These are phyloP conservation scores for Arthrobotrys sinensis DNA, from an alignment of 2,329 filamentous ascomycete species.

Conservation along the genomic window DNA sequence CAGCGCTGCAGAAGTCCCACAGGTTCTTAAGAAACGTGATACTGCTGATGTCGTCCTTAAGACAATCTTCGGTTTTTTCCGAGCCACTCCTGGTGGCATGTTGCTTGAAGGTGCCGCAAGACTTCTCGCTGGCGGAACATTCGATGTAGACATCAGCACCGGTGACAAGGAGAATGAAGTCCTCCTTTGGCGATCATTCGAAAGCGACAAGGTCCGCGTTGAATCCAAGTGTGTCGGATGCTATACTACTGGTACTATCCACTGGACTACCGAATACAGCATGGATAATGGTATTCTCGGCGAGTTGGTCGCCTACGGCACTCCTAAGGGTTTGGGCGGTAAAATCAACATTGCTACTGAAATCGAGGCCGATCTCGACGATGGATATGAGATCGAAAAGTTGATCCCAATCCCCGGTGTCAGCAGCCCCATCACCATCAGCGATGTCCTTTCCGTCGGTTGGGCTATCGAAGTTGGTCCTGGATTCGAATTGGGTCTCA, in stretches of 20 bases:
- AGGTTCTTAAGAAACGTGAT: constrained; percentile 1
- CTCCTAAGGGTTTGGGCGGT: constrained; percentile 23
- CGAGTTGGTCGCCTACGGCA: not conserved
- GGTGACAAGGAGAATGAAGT: constrained; percentile 13
- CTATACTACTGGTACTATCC: constrained; percentile 21
- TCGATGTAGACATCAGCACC: constrained; percentile 14
- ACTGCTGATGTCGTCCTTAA: not conserved
- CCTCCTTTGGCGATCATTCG: constrained; percentile 26
- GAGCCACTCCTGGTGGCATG: not conserved
- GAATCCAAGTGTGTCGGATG: constrained; percentile 29
- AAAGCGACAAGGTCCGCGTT: constrained; percentile 17
- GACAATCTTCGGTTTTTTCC: not conserved
- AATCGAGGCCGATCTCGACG: constrained; percentile 26
- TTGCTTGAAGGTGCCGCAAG: not conserved
- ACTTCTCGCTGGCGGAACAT: constrained; percentile 11
- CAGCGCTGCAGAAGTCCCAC: not conserved
- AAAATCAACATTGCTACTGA: constrained; percentile 18
- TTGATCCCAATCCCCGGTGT: constrained; percentile 18
- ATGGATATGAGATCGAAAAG: constrained; percentile 22
- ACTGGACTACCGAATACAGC: constrained; percentile 14
- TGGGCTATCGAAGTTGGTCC: constrained; percentile 16
- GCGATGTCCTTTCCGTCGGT: constrained; percentile 26
- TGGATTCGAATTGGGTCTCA: constrained; percentile 23
- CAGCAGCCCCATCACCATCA: constrained; percentile 25
- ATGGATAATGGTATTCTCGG: constrained; percentile 5